Base-by-base conservation (phyloP, 2,329 filamentous ascomycete genomes). In the Colletotrichum sansevieriae region DNA sequence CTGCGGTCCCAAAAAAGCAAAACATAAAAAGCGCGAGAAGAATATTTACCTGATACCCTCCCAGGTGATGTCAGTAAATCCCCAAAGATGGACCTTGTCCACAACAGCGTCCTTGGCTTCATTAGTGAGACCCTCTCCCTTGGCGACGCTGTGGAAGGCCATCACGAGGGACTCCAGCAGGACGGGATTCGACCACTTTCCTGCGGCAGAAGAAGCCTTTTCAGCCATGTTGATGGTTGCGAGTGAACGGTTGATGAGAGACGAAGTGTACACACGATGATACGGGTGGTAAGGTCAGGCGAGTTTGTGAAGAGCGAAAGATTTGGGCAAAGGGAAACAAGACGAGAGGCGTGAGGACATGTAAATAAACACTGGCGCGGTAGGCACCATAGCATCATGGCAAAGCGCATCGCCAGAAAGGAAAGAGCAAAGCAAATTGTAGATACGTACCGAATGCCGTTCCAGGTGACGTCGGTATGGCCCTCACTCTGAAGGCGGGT, bases 1-100 rank as follows among this genome's bases (percentile, higher is more conserved):
- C 25, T 29, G 25, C 25, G 25, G 25, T 7, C 25, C 25, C 25
- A 4, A 41, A 60, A 20, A n/a, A 35, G 15, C 33, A 10, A 11
- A 25, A 18, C 12, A 44, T 37, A 49, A 15, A 44, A 39, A 37
- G 43, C 44, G 39, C 18, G 43, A 51, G 58, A 10, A 15, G 10
- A 41, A 5, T 9, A 76, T 81, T 49, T 78, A 84, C 83, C 83
- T 81, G 57, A 85, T 77, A 1, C 75, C 81, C 35, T 85, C 79
- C 81, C 82, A 85, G 3, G 79, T 80, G n/a, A 81, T 25, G 25
- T 68, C 79, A 6, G 70, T 67, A 58, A 79, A 74, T 8, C 81
- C 77, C 6, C 71, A 71, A 12, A 70, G 47, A n/a, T 74, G 71
- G 63, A 84, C 74, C n/a, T 76, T 76, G 8, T 69, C 69, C 52